phyloP scores from a whole-genome alignment of 306 rosid genomes.

The Echinosophora koreensis region DNA sequence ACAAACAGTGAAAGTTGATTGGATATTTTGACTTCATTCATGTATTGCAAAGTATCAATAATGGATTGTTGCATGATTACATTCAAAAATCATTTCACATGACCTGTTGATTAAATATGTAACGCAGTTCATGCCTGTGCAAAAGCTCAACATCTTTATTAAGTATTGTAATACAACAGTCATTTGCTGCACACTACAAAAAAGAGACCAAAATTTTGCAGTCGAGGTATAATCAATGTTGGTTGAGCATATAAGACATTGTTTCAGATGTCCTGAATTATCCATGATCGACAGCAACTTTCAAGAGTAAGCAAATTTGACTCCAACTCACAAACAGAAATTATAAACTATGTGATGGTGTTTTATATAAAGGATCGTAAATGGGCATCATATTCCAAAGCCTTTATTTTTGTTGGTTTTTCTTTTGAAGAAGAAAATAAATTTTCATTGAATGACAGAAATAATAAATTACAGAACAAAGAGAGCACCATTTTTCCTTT shows the following conservation, averaged over 20 bases:
- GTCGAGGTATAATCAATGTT: neutral
- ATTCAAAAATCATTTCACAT: neutral
- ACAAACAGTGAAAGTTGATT: neutral
- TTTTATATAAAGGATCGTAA: constrained; percentile 15
- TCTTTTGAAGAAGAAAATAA: constrained; percentile 4
- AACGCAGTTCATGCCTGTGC: constrained; percentile 7
- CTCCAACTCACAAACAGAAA: constrained; percentile 37
- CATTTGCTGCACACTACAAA: constrained; percentile 8
- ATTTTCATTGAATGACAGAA: constrained; percentile 17
- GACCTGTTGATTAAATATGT: constrained; percentile 34
- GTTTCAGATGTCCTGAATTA: constrained; percentile 35
- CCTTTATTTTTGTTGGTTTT: constrained; percentile 25
- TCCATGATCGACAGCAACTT: constrained; percentile 21
- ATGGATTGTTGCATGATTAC: neutral
- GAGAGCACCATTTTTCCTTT: constrained; percentile 13
- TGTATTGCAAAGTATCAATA: neutral
- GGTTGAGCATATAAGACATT: constrained; percentile 6
- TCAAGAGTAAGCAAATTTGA: neutral
- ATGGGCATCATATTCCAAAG: neutral
- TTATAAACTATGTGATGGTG: neutral
- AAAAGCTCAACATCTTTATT: constrained; percentile 30
- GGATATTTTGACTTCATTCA: neutral
- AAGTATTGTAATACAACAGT: constrained; percentile 18
- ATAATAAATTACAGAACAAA: constrained; percentile 36
- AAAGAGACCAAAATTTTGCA: constrained; percentile 23